phyloP scores from a whole-genome alignment of 208 protist genomes.

The Trypanosoma vivax region DNA sequence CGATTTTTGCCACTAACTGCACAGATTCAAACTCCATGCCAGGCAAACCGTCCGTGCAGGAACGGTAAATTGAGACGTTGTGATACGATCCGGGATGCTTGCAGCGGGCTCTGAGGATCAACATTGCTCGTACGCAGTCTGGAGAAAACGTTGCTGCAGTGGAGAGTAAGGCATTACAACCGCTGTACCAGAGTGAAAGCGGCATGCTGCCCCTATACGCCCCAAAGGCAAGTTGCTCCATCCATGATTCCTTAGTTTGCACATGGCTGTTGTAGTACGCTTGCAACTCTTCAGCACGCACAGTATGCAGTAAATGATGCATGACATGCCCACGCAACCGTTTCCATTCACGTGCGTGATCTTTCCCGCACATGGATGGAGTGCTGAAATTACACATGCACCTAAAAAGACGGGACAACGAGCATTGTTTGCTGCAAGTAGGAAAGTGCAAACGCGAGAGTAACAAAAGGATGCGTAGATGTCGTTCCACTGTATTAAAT shows the following conservation, averaged over 20 bases:
- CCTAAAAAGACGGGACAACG: constrained; percentile 4
- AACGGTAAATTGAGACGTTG: too few relatives aligned
- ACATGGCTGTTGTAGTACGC: not conserved
- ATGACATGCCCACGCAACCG: constrained; percentile 47
- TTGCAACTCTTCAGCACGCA: constrained; percentile 15
- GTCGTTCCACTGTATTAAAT: not conserved
- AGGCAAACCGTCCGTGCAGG: too few relatives aligned
- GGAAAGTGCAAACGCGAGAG: constrained; percentile 37
- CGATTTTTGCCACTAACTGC: too few relatives aligned
- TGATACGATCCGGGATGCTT: not conserved
- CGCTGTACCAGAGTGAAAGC: constrained; percentile 35
- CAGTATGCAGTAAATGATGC: constrained; percentile 15
- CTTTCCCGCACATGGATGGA: not conserved
- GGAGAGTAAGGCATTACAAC: constrained; percentile 12
- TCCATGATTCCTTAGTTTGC: constrained; percentile 15
- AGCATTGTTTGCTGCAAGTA: constrained; percentile 3
- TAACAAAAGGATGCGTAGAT: constrained; percentile 32
- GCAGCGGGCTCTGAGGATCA: constrained; percentile 13
- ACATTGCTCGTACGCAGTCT: constrained; percentile 4
- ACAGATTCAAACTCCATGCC: too few relatives aligned
- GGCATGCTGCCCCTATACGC: constrained; percentile 20
- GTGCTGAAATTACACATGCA: constrained; percentile 1
- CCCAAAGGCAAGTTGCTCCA: constrained; percentile 37
- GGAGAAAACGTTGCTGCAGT: not conserved
- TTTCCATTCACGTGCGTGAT: constrained; percentile 33